Evolutionary conservation across 495 filamentous ascomycete species (phyloP).

Genomic region (Penicillium riverlandense): DNA sequence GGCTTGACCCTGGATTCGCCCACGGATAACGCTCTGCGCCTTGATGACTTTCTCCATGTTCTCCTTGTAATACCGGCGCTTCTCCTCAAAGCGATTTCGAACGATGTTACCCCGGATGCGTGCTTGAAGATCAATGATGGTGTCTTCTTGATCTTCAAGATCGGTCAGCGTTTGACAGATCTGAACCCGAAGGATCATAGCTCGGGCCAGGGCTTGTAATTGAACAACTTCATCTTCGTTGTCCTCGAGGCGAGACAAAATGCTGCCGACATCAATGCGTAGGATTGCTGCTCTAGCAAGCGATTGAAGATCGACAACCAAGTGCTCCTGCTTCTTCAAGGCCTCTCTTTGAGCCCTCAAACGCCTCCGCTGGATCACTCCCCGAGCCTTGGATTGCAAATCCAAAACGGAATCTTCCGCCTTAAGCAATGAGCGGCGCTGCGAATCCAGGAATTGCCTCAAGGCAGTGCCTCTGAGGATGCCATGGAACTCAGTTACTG

Average conservation of each 20-base stretch:
- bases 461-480: slow-evolving; percentile 21
- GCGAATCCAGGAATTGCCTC: slow-evolving; percentile 27
- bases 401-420: slow-evolving; percentile 29
- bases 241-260: slow-evolving; percentile 71
- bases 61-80: slow-evolving; percentile 79
- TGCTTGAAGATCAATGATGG: slow-evolving; percentile 67
- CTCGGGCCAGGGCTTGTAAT: slow-evolving; percentile 69
- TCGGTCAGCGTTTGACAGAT: slow-evolving; percentile 63
- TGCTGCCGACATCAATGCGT: slow-evolving; percentile 60
- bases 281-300: slow-evolving; percentile 67
- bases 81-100: slow-evolving; percentile 68
- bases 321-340: slow-evolving; percentile 49
- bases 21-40: slow-evolving; percentile 92
- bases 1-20: slow-evolving; percentile 89
- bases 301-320: slow-evolving; percentile 63
- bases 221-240: slow-evolving; percentile 64
- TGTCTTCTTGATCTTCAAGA: slow-evolving; percentile 74
- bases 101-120: slow-evolving; percentile 66
- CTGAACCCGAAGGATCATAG: slow-evolving; percentile 66
- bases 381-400: slow-evolving; percentile 43
- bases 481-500: slow-evolving; percentile 27
- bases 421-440: slow-evolving; percentile 22
- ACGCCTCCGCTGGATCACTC: slow-evolving; percentile 33
- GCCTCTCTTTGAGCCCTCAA: slow-evolving; percentile 43
- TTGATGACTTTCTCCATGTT: slow-evolving; percentile 99